Conservation (phyloP, 805 yeast genomes). For the Lachancea cidri region DNA sequence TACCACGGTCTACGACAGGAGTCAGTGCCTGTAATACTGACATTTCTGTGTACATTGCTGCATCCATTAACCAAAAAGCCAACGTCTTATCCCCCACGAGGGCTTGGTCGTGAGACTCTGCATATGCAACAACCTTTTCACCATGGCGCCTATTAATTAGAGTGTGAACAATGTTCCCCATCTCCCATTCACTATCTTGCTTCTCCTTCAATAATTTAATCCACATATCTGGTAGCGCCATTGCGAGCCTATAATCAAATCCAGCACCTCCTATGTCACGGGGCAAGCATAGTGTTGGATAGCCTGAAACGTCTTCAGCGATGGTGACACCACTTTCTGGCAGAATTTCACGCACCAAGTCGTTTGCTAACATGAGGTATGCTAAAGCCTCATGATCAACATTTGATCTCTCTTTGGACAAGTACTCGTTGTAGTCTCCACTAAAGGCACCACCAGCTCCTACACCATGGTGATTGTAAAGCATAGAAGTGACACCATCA, state of each 20-base stretch:
- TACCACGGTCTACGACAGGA: slow-evolving; percentile 79
- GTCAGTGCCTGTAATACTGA: slow-evolving; percentile 67
- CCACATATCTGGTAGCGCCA: slow-evolving; percentile 99
- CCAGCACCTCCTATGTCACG: slow-evolving; percentile 81
- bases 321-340: slow-evolving; percentile 60
- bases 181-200: slow-evolving; percentile 86
- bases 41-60: slow-evolving; percentile 97
- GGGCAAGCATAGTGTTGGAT: slow-evolving; percentile 88
- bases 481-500: slow-evolving; percentile 94
- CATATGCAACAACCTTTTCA: slow-evolving; percentile 85
- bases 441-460: slow-evolving; percentile 78
- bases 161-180: slow-evolving; percentile 73
- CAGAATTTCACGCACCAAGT: slow-evolving; percentile 54
- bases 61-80: slow-evolving; percentile 98
- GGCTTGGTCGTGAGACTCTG: slow-evolving; percentile 97
- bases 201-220: slow-evolving; percentile 83
- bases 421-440: slow-evolving; percentile 90
- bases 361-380: slow-evolving; percentile 88
- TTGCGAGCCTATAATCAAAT: slow-evolving; percentile 86
- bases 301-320: slow-evolving; percentile 97
- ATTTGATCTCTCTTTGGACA: slow-evolving; percentile 55
- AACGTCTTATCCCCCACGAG: slow-evolving; percentile 94
- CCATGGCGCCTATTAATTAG: slow-evolving; percentile 83
- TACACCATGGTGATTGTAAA: slow-evolving; percentile 87
- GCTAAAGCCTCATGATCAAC: slow-evolving; percentile 86